These are phyloP conservation scores for Pleurotus platypus DNA, from an alignment of 768 basidiomycete species.

Conservation along the genomic window DNA sequence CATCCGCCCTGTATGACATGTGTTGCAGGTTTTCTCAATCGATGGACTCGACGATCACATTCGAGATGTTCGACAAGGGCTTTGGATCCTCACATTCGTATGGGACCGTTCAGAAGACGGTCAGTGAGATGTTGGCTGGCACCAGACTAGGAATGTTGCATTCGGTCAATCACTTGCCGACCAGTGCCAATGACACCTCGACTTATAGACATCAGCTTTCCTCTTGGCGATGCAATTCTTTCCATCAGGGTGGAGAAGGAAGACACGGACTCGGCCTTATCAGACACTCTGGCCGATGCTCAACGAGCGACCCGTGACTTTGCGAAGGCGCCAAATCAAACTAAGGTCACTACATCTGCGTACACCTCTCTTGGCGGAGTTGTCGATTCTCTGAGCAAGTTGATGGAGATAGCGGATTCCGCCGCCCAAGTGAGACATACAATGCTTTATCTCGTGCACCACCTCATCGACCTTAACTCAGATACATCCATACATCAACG, in stretches of 20 bases:
- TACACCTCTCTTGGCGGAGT: neutral
- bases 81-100: neutral
- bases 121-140: neutral
- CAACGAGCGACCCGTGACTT: neutral
- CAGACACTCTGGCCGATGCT: neutral
- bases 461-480: neutral
- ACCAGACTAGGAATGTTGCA: neutral
- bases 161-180: neutral
- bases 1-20: too few relatives aligned
- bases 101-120: neutral
- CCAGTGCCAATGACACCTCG: neutral
- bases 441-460: neutral
- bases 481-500: slow-evolving; percentile 9
- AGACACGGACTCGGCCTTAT: neutral
- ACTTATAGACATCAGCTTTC: neutral
- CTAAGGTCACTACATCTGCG: neutral
- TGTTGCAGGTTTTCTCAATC: neutral
- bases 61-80: neutral
- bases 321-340: neutral
- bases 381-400: neutral
- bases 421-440: neutral
- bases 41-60: neutral
- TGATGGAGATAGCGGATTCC: neutral
- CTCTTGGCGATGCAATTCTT: neutral
- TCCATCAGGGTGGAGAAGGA: neutral